Evolutionary conservation across 495 filamentous ascomycete species (phyloP), one percentile per base, ranked within the genome.

Genomic region (Penicillium lividum): DNA sequence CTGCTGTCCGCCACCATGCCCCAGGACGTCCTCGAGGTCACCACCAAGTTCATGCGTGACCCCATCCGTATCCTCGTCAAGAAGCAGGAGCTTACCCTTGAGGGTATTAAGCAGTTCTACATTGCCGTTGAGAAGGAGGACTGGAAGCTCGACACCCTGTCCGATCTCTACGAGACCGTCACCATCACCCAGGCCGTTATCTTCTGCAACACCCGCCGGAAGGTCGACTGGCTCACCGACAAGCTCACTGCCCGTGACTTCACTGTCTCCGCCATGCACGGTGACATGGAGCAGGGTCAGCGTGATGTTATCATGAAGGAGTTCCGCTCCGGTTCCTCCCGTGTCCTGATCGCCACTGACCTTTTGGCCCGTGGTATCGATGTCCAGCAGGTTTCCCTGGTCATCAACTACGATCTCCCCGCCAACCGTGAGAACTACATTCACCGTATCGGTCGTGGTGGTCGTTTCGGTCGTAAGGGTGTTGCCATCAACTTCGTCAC

Each of bases 401-500:
- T 98, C 79, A 98, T 98, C 85, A 98, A 98, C 85, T 98, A 98
- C 80, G 94, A 98, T 75, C 83, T 98, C 16, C 94, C 94, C 54
- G 90, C 91, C 76, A 98, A 98, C 82, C 91, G 94, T 72, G 94
- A 98, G 81, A 98, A 98, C 84, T 98, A 98, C 88, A 98, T 98
- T 78, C 94, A 98, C 81, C 88, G 94, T 67, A 98, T 98, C 71
- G 94, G 94, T 82, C 92, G 94, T 82, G 91, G 92, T 76, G 94
- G 94, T 77, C 91, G 94, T 83, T 98, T 98, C 81, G 94, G 94
- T 75, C 90, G 94, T 73, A 98, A 98, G 85, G 94, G 94, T 88
- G 94, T 98, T 75, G 95, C 94, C 65, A 98, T 98, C 84, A 98
- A 98, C 88, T 98, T 98, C 77, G 94, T 98, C 73, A 98, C 95